Conservation (phyloP, 805 yeast species). For the Zygoascus biomembranicola region DNA sequence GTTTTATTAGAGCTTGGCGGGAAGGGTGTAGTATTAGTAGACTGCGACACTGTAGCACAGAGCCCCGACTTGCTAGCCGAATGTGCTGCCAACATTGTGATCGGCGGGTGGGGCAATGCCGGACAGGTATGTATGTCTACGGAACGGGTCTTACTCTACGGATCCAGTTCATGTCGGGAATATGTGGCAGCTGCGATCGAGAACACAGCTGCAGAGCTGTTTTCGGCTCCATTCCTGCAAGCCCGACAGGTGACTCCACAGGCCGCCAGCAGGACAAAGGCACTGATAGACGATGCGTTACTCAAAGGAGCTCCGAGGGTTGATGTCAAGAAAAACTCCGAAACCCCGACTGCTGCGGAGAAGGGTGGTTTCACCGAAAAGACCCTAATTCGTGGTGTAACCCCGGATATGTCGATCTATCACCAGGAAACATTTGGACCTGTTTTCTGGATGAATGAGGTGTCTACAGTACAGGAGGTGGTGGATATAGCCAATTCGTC, state of each 20-base stretch:
- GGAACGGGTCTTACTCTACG: conserved; percentile 65
- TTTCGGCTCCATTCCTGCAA: not conserved
- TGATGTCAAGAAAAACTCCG: conserved; percentile 55
- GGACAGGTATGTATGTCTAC: conserved; percentile 89
- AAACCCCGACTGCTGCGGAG: conserved; percentile 23
- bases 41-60: conserved; percentile 59
- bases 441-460: conserved; percentile 59
- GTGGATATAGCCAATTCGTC: conserved; percentile 59
- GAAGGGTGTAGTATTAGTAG: conserved; percentile 72
- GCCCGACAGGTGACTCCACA: conserved; percentile 1
- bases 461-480: conserved; percentile 59
- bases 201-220: conserved; percentile 20
- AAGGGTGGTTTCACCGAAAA: conserved; percentile 42
- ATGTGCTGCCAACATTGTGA: conserved; percentile 43
- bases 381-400: conserved; percentile 49
- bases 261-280: conserved; percentile 10
- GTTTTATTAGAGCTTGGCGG: conserved; percentile 84
- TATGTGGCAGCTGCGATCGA: conserved; percentile 45
- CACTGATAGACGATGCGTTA: conserved; percentile 50
- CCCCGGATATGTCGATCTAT: conserved; percentile 47
- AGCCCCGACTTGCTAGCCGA: conserved; percentile 29
- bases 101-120: conserved; percentile 68
- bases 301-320: conserved; percentile 53
- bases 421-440: conserved; percentile 79
- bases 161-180: conserved; percentile 24